phyloP scores from a whole-genome alignment of 192 early-diverging fungal genomes.

The Blastocladiella britannica region DNA sequence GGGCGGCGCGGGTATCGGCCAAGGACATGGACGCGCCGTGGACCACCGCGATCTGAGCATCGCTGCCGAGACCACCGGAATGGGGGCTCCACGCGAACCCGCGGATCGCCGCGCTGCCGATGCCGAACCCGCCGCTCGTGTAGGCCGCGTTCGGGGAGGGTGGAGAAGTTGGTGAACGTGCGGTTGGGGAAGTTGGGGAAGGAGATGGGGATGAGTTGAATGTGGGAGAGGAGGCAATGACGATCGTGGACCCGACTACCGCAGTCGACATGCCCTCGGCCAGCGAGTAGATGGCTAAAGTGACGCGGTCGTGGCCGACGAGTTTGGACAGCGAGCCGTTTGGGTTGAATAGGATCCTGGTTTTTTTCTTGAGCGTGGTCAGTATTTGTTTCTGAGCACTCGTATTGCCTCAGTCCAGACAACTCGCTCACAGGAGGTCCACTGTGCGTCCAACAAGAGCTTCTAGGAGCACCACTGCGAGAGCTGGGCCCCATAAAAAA shows the following conservation, averaged over 20 bases:
- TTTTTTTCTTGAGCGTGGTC: no score
- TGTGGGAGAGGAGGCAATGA: no score
- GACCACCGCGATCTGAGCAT: neutral
- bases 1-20: conserved; percentile 5
- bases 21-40: neutral
- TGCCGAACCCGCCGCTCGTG: no score
- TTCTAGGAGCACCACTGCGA: no score
- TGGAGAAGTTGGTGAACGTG: no score
- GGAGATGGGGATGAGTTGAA: no score
- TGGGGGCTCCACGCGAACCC: conserved; percentile 6
- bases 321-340: neutral
- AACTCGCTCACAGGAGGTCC: neutral
- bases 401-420: neutral
- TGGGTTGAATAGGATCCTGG: neutral
- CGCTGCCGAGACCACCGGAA: neutral
- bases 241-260: neutral
- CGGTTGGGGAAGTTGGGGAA: no score
- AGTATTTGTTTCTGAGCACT: neutral
- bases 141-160: no score
- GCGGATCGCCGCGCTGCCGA: neutral
- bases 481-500: no score
- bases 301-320: neutral
- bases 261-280: neutral
- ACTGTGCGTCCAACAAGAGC: no score
- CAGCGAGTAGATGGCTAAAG: neutral